Percentiles rank a stretch among this genome's conserved stretches.
Conservation (phyloP, 495 filamentous ascomycete species). For the Cladorrhinum samala region DNA sequence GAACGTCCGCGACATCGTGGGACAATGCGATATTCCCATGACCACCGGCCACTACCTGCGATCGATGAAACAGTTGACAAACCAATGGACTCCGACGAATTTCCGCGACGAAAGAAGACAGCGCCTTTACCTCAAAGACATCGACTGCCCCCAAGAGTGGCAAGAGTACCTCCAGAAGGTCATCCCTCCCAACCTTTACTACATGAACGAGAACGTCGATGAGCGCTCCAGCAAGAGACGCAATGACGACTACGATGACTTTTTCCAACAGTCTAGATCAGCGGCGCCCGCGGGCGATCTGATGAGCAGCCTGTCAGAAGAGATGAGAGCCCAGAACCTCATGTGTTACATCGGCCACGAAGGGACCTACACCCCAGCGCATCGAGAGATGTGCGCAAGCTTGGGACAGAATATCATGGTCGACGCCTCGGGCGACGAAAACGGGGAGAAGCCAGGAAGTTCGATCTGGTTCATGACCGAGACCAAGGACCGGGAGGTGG, state of each 20-base stretch:
- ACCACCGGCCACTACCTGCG: conserved; percentile 83
- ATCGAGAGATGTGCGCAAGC: conserved; percentile 96
- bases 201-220: conserved; percentile 70
- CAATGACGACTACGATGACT: conserved; percentile 35
- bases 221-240: conserved; percentile 40
- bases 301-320: conserved; percentile 82
- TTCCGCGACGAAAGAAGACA: conserved; percentile 68
- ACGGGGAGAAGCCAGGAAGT: conserved; percentile 69
- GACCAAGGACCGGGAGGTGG: conserved; percentile 75
- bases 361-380: conserved; percentile 92
- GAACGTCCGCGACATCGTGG: conserved; percentile 68
- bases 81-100: conserved; percentile 62
- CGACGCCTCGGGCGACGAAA: conserved; percentile 67
- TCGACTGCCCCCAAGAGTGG: conserved; percentile 86
- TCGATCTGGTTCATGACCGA: conserved; percentile 99
- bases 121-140: conserved; percentile 89
- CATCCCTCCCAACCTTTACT: conserved; percentile 74
- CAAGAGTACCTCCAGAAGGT: conserved; percentile 65
- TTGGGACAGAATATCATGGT: conserved; percentile 98
- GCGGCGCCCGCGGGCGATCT: conserved; percentile 65
- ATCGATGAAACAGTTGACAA: conserved; percentile 69
- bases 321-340: conserved; percentile 88
- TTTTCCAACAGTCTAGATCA: conserved; percentile 40
- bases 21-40: conserved; percentile 64
- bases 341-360: conserved; percentile 99